Evolutionary conservation across 2,329 filamentous ascomycete genomes (phyloP), one percentile per base, ranked within the genome.

Genomic region (Podosphaera xanthii): DNA sequence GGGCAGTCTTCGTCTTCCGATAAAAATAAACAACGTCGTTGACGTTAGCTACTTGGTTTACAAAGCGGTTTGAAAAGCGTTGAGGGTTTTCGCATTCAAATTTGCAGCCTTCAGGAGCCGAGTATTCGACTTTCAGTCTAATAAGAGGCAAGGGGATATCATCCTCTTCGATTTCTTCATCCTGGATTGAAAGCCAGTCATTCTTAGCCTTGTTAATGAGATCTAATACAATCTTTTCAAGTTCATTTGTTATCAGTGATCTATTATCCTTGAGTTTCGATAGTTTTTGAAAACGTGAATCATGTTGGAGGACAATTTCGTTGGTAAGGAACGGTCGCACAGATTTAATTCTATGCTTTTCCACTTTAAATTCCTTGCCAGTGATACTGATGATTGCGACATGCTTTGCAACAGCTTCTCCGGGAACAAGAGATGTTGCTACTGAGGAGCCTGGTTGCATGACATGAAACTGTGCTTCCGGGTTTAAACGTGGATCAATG

Each of bases 401-500:
- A 60, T 97, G 86, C 69, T 98, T 98, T 6, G 87, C 76, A 0
- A 89, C 87, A 0, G 92, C 87, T 71, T 98, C 92, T 35, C 90
- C 90, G 0, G 86, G 84, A 7, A 92, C 83, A 0, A 98, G 75
- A 0, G 92, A 97, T 1, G 92, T 98, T 0, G 91, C 92, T 0
- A 98, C 85, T 0, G 92, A 97, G 0, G 92, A 98, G 0, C 92
- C 92, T 0, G 92, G 92, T 67, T 98, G 92, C 81, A 98, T 96
- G 63, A 98, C 91, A 65, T 92, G 82, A 65, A 98, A 98, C 0
- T 84, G 85, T 55, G 84, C 95, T 67, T 95, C 88, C 0, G 86
- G 80, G 65, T 97, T 98, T 54, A 82, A 76, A 1, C 75, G 74
- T 0, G 92, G 92, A 52, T 95, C 83, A 63, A 98, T 94, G 6